Evolutionary conservation across 805 yeast genomes (phyloP).

Genomic region (Saccharomycopsis sp.): DNA sequence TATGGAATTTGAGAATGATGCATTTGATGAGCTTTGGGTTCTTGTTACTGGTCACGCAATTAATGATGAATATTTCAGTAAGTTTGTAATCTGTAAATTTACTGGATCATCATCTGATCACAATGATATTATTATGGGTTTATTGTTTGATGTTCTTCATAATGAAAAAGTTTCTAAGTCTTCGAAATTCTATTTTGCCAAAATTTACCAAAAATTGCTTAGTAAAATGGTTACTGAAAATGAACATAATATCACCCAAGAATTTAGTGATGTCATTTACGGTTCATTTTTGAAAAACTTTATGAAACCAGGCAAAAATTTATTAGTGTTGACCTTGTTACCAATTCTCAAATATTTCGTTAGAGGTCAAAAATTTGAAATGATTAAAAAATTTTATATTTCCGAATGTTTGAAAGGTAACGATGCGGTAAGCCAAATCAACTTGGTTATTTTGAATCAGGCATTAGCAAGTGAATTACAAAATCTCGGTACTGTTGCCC

Average conservation of each 20-base stretch:
- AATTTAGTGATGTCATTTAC: not conserved
- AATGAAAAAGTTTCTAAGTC: too few relatives aligned
- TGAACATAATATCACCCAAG: too few relatives aligned
- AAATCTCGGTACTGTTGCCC: not conserved
- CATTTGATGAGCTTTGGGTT: not conserved
- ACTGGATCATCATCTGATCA: too few relatives aligned
- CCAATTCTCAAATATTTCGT: slow-evolving; percentile 6
- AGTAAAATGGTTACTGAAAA: not conserved
- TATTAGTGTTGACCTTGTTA: slow-evolving; percentile 1
- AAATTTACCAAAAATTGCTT: slow-evolving; percentile 5
- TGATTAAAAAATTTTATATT: slow-evolving; percentile 7
- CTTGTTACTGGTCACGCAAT: not conserved
- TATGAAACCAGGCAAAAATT: slow-evolving; percentile 3
- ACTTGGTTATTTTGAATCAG: slow-evolving; percentile 4
- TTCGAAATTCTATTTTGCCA: slow-evolving; percentile 11
- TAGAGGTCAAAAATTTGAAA: slow-evolving; percentile 4
- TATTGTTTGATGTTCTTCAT: too few relatives aligned
- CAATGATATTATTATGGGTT: too few relatives aligned
- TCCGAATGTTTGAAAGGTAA: slow-evolving; percentile 10
- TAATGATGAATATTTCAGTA: not conserved
- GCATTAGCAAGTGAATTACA: not conserved
- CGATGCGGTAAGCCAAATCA: not conserved
- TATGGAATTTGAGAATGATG: not conserved
- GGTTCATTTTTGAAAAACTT: not conserved
- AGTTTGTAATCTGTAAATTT: too few relatives aligned